Evolutionary conservation across 495 filamentous ascomycete species (phyloP), one percentile per base, ranked within the genome.

Genomic region (Xylaria grammica): DNA sequence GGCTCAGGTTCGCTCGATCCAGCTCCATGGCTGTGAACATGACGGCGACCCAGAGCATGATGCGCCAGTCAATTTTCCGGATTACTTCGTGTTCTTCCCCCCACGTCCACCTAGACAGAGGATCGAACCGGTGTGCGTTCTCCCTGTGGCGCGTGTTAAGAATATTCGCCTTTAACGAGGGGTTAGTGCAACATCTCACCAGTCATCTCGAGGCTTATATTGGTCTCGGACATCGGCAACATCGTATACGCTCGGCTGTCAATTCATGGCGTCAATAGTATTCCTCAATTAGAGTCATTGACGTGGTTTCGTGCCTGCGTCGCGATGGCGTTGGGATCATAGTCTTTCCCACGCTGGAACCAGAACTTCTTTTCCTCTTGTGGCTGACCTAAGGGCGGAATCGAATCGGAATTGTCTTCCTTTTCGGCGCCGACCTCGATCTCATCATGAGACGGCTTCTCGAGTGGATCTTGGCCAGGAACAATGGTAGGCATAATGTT

Each of bases 21-120:
- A 94, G 79, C 65, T 96, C 90, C 29, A 96, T 83, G 0, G 90
- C 90, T 58, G 94, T 93, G 74, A 95, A 94, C 75, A 91, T 94
- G 27, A 94, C 71, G 66, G 90, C 93, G 5, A 86, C 86, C 78
- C 87, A 93, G 26, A 74, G 60, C 76, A 80, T 80, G 65, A 81
- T 80, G 0, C 71, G 68, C 59, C 71, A 71, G 61, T 81, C 79
- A 22, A 81, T 71, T 62, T 77, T 80, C 40, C 74, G 70, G 11
- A 81, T 62, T 3, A 81, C 63, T 17, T 65, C 36, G 20, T 70
- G 63, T 32, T 81, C 79, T 45, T 81, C 78, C 7, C 65, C 65
- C 79, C 79, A 81, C 3, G 75, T 79, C 78, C 79, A 81, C 61
- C 79, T 66, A 5, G 55, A 70, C 1, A 69, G 67, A 3, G 78